Evolutionary conservation across 1,139 yeast genomes (phyloP), one percentile per base, ranked within the genome.

Genomic region (Pichia sp.): DNA sequence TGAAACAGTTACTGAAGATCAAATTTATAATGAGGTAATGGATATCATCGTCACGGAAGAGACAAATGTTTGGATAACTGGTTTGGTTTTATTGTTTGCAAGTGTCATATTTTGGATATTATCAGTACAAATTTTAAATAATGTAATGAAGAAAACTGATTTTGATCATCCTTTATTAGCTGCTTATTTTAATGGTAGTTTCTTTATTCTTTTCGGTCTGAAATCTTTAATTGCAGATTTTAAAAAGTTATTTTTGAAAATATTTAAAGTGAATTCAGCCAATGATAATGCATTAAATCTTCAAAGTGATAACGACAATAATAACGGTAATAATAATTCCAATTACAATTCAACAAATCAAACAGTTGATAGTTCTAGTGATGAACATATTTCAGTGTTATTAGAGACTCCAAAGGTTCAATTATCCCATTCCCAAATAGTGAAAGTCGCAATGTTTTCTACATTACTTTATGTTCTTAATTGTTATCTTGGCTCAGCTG

Each of bases 111-210:
- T 78, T 0, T 77, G 81, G 81, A 68, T 78, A 40, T 49, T 68
- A 2, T 79, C 80, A 0, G 64, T 75, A 26, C 81, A 77, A 53
- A 56, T 77, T 56, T 75, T 75, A 39, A 77, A 75, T 55, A 61
- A 65, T 3, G 75, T 76, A 6, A 63, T 77, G 52, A 77, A 78
- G 52, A 74, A 73, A 29, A 75, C 69, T 33, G 70, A 68, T 28
- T 78, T 73, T 53, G 68, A 66, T 36, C 78, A 76, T 53, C 81
- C 82, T 2, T 62, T 72, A 45, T 61, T 77, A 50, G 67, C 76
- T 48, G 69, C 81, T 0, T 69, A 71, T 40, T 58, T 75, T 18
- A 71, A 75, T 5, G 81, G 81, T 0, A 64, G 73, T 0, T 72
- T 75, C 49, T 78, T 76, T 52, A 50, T 63, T 38, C 52, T 76